Percentiles rank a stretch among this genome's conserved stretches.
Evolutionary conservation across 306 rosid species (phyloP).

Genomic region (Alnus rubra): DNA sequence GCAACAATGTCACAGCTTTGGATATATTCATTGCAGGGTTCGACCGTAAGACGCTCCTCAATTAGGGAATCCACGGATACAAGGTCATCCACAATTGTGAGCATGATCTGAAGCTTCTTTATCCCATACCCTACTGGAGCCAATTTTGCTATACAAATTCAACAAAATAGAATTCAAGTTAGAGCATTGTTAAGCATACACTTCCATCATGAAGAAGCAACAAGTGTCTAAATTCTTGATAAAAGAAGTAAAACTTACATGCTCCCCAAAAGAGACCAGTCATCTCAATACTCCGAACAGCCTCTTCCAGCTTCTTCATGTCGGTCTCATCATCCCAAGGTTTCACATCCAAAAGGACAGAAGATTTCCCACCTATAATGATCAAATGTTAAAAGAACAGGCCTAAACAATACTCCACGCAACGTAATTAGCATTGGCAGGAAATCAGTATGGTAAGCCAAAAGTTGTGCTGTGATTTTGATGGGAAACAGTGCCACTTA

Average conservation of each 20-base stretch:
- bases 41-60: slow-evolving; percentile 72
- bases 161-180: slow-evolving; percentile 2
- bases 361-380: slow-evolving; percentile 75
- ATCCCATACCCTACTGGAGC: slow-evolving; percentile 87
- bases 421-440: no score
- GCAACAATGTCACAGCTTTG: slow-evolving; percentile 96
- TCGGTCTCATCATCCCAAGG: slow-evolving; percentile 97
- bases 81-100: slow-evolving; percentile 80
- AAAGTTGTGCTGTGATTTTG: no score
- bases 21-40: slow-evolving; percentile 64
- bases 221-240: neutral
- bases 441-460: no score
- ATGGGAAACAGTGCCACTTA: no score
- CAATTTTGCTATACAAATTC: slow-evolving; percentile 63
- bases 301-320: slow-evolving; percentile 93
- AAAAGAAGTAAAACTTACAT: slow-evolving; percentile 47
- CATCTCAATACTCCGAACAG: slow-evolving; percentile 70
- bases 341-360: slow-evolving; percentile 84
- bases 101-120: slow-evolving; percentile 85
- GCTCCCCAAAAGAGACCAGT: slow-evolving; percentile 92
- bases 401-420: neutral
- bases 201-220: neutral
- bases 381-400: neutral
- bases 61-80: slow-evolving; percentile 77
- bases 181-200: neutral